Evolutionary conservation across 345 rosid genomes (phyloP).

Genomic region (Hibiscus mutabilis): DNA sequence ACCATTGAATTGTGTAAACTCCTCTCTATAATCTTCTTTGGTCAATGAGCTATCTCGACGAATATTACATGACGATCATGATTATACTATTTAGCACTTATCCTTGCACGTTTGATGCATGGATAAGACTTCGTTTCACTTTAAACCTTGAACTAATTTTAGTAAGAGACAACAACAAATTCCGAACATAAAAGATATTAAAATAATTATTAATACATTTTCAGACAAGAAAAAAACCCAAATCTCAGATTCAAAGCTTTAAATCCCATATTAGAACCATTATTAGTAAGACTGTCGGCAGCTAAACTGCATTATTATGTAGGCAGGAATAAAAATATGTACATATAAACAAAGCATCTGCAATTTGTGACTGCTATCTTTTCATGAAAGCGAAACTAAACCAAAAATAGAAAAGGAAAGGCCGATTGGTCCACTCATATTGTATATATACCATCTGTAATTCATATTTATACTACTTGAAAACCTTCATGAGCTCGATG

Average conservation of each 20-base stretch:
- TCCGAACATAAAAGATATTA: no score
- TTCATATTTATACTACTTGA: background rate
- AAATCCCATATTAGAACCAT: background rate
- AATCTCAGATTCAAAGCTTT: background rate
- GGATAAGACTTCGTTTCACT: no score
- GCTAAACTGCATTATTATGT: background rate
- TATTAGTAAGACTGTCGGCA: conserved; percentile 2
- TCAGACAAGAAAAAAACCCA: background rate
- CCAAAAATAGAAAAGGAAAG: background rate
- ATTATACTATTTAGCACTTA: no score
- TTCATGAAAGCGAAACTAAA: conserved; percentile 12
- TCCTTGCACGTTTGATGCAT: no score
- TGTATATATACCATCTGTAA: background rate
- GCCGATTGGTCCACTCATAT: background rate
- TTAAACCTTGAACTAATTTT: no score
- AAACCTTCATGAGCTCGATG: background rate
- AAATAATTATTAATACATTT: background rate
- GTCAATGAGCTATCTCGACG: no score
- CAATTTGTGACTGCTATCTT: conserved; percentile 5
- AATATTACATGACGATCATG: no score
- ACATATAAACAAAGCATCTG: background rate
- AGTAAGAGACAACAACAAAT: no score
- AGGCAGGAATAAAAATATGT: background rate
- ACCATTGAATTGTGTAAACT: no score
- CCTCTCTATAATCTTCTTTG: no score